phyloP scores from a whole-genome alignment of 306 rosid species.

The Quercus dentata region DNA sequence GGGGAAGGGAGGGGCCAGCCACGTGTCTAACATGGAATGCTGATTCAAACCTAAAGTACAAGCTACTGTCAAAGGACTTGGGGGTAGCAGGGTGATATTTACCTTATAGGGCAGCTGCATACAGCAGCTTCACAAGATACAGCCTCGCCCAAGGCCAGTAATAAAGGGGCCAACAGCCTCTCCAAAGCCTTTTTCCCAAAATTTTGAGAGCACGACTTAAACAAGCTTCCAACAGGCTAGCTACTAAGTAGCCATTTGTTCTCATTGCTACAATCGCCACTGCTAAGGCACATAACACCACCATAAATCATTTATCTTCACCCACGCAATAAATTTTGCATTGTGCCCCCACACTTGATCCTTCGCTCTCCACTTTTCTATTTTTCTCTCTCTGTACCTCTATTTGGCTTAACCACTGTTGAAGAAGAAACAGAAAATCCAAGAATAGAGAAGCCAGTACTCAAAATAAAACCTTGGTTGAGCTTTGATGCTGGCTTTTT shows the following conservation, averaged over 20 bases:
- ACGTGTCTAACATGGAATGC: neutral
- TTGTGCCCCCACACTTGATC: slow-evolving; percentile 38
- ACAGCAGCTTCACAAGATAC: no score
- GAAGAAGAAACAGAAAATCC: slow-evolving; percentile 28
- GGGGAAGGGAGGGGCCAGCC: no score
- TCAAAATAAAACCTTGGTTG: no score
- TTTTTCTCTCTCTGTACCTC: neutral
- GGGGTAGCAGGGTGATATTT: neutral
- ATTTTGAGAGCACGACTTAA: no score
- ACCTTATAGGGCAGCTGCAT: no score
- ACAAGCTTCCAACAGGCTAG: no score
- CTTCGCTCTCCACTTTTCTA: slow-evolving; percentile 36
- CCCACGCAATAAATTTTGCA: slow-evolving; percentile 61
- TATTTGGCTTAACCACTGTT: slow-evolving; percentile 34
- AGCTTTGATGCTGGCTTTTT: no score
- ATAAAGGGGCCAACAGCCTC: no score
- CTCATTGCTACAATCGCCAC: no score
- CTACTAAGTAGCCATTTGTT: no score
- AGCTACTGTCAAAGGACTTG: neutral
- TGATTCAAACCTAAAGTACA: neutral
- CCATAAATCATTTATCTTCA: slow-evolving; percentile 61
- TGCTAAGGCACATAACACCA: slow-evolving; percentile 28
- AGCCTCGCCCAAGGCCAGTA: no score
- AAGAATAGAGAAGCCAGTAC: neutral
- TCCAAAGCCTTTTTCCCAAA: no score